Evolutionary conservation across 768 basidiomycete species (phyloP).

Genomic region (Hydnomerulius pinastri): DNA sequence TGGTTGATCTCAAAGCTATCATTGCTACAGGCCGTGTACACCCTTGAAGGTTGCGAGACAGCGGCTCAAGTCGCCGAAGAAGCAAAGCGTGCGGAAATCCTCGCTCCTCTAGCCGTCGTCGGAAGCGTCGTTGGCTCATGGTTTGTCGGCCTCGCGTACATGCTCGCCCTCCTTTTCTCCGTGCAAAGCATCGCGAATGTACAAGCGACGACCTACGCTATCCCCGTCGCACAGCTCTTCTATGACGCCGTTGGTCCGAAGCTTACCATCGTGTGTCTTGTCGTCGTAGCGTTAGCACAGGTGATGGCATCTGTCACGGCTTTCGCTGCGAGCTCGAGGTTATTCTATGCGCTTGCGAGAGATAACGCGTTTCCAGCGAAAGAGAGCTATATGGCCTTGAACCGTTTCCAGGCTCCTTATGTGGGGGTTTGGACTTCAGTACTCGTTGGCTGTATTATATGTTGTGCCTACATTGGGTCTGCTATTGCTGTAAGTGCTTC

Average conservation of each 20-base stretch:
- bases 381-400: slow-evolving; percentile 48
- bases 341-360: slow-evolving; percentile 58
- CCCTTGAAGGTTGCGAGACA: slow-evolving; percentile 62
- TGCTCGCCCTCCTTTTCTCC: slow-evolving; percentile 59
- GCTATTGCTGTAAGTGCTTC: slow-evolving; percentile 47
- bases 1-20: not conserved
- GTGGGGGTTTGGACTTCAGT: slow-evolving; percentile 58
- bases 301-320: slow-evolving; percentile 58
- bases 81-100: slow-evolving; percentile 54
- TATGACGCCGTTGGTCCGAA: slow-evolving; percentile 51
- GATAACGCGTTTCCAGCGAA: slow-evolving; percentile 54
- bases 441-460: slow-evolving; percentile 52
- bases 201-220: slow-evolving; percentile 51
- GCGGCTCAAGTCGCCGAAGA: slow-evolving; percentile 67
- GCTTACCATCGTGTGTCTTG: slow-evolving; percentile 52
- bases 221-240: slow-evolving; percentile 61
- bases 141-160: slow-evolving; percentile 56
- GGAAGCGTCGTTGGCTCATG: slow-evolving; percentile 57
- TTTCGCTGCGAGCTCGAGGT: slow-evolving; percentile 56
- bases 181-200: slow-evolving; percentile 53
- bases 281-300: slow-evolving; percentile 51
- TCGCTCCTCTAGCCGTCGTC: slow-evolving; percentile 59
- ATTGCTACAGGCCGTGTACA: slow-evolving; percentile 52
- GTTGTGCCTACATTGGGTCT: slow-evolving; percentile 60
- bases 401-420: slow-evolving; percentile 54